Evolutionary conservation across 2,329 filamentous ascomycete species (phyloP).

Genomic region (Fusarium begoniae): DNA sequence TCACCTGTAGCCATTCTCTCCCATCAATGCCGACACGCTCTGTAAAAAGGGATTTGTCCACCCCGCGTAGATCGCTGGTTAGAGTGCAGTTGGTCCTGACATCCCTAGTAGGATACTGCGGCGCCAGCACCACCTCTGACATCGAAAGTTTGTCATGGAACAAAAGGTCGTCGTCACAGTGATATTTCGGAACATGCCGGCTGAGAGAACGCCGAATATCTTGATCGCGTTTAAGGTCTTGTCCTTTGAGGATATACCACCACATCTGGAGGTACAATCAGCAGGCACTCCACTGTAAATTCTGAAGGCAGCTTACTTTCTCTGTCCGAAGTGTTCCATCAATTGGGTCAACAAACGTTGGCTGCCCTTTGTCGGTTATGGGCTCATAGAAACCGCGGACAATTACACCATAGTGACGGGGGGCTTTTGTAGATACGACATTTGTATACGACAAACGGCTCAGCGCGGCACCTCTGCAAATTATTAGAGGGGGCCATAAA

Average conservation of each 20-base stretch:
- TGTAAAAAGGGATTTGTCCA: background rate
- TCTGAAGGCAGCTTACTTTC: background rate
- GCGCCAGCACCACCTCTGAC: background rate
- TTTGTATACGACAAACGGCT: background rate
- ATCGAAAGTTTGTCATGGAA: background rate
- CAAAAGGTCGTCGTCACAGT: background rate
- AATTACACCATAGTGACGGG: background rate
- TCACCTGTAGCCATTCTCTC: background rate
- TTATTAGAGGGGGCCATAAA: background rate
- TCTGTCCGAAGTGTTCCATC: background rate
- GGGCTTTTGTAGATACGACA: background rate
- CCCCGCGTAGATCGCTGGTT: background rate
- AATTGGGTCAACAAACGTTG: background rate
- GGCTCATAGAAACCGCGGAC: background rate
- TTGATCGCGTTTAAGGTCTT: background rate
- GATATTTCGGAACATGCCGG: background rate
- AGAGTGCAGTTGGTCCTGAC: background rate
- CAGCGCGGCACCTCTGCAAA: background rate
- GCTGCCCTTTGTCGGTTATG: background rate
- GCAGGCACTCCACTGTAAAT: background rate
- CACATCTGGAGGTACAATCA: background rate
- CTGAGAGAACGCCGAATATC: background rate
- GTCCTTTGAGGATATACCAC: background rate
- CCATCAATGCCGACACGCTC: background rate
- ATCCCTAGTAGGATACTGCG: background rate